Conservation (phyloP, 768 basidiomycete species). For the Scleroderma bovista region DNA sequence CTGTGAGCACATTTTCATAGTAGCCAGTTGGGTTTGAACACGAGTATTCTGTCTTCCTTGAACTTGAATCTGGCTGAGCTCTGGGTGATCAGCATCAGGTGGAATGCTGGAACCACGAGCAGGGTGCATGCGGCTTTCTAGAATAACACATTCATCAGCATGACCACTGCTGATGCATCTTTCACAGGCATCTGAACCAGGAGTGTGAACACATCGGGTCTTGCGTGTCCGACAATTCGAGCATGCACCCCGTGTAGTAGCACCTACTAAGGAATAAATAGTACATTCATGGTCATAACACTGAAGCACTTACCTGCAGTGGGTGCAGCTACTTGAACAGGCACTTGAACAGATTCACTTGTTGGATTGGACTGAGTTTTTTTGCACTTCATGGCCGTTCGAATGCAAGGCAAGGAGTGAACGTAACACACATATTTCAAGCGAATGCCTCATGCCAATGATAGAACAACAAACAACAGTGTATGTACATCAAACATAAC, state of each 20-base stretch:
- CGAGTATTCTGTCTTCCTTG: neutral
- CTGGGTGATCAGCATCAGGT: neutral
- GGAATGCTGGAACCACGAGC: neutral
- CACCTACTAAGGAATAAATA: neutral
- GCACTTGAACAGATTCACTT: too few relatives aligned
- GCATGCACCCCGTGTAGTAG: neutral
- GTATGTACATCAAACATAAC: too few relatives aligned
- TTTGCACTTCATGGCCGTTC: too few relatives aligned
- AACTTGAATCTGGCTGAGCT: neutral
- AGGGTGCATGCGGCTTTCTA: neutral
- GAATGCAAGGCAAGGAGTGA: too few relatives aligned
- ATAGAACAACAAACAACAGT: too few relatives aligned
- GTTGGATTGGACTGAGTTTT: too few relatives aligned
- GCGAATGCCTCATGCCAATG: slow-evolving; percentile 10
- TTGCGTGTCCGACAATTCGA: neutral
- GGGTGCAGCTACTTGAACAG: too few relatives aligned
- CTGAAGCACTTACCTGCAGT: neutral
- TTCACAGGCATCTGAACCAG: neutral
- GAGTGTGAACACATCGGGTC: neutral
- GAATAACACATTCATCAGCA: neutral
- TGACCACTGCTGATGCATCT: neutral
- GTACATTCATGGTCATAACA: neutral
- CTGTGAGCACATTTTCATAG: too few relatives aligned
- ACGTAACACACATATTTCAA: neutral
- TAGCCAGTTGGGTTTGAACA: neutral